Conservation (phyloP, 2,329 filamentous ascomycete species). For the Elsinoe batatas region DNA sequence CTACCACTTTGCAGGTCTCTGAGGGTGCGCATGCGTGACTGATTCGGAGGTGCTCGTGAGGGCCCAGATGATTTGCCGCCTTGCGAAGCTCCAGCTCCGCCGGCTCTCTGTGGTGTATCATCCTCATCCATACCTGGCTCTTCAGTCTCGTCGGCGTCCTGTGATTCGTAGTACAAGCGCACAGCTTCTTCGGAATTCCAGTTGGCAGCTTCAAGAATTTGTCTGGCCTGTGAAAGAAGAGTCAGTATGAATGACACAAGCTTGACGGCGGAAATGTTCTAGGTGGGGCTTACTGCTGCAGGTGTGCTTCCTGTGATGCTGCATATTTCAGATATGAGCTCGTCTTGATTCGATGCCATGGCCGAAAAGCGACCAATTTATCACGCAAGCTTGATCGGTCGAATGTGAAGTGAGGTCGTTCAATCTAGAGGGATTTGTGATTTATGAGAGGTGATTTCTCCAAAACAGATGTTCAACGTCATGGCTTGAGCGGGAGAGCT, state of each 20-base stretch:
- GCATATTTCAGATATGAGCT: slow-evolving; percentile 29
- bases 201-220: slow-evolving; percentile 34
- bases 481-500: slow-evolving; percentile 1
- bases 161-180: slow-evolving; percentile 35
- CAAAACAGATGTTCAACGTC: slow-evolving; percentile 1
- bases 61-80: slow-evolving; percentile 13
- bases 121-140: slow-evolving; percentile 29
- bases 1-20: slow-evolving; percentile 38
- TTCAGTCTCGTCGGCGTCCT: slow-evolving; percentile 22
- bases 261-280: background rate
- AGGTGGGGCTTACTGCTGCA: slow-evolving; percentile 22
- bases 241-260: background rate
- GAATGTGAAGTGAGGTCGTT: background rate
- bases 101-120: slow-evolving; percentile 15
- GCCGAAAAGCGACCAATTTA: background rate
- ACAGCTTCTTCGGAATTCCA: slow-evolving; percentile 39
- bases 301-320: slow-evolving; percentile 28
- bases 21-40: slow-evolving; percentile 33
- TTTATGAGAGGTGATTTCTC: background rate
- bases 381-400: background rate
- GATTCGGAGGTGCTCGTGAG: slow-evolving; percentile 17
- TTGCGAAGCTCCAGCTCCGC: slow-evolving; percentile 13
- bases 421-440: background rate
- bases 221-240: slow-evolving; percentile 31
- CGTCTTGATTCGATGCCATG: slow-evolving; percentile 25